These are phyloP conservation scores for Rhizopogon salebrosus DNA, from an alignment of 768 basidiomycete species.

Conservation along the genomic window DNA sequence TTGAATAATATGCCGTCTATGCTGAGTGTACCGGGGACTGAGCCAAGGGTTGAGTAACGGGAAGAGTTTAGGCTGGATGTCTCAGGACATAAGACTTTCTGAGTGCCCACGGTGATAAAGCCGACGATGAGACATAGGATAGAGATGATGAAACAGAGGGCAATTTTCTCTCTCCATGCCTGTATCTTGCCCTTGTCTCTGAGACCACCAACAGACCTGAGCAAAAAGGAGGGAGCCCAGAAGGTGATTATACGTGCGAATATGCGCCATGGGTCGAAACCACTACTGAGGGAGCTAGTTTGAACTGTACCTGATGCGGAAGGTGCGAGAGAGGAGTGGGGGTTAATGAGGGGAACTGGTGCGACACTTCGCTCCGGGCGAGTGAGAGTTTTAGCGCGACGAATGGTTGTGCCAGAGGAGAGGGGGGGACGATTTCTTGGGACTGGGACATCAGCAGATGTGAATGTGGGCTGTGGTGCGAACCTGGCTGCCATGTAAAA, in stretches of 20 bases:
- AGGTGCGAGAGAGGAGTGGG: slow-evolving; percentile 44
- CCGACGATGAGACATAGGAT: slow-evolving; percentile 76
- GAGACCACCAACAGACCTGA: slow-evolving; percentile 72
- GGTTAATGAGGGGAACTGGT: slow-evolving; percentile 90
- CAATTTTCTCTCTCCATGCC: slow-evolving; percentile 97
- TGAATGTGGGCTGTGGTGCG: slow-evolving; percentile 9
- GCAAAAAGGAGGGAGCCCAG: slow-evolving; percentile 82
- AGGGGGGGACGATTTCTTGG: slow-evolving; percentile 53
- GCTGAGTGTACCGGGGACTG: slow-evolving; percentile 59
- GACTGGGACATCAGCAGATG: slow-evolving; percentile 57
- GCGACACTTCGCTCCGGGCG: slow-evolving; percentile 93
- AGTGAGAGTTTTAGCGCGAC: slow-evolving; percentile 92
- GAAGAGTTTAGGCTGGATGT: slow-evolving; percentile 36
- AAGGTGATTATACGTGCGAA: slow-evolving; percentile 79
- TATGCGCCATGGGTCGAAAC: slow-evolving; percentile 69
- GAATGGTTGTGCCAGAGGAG: slow-evolving; percentile 55
- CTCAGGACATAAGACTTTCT: slow-evolving; percentile 85
- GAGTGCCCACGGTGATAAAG: slow-evolving; percentile 92
- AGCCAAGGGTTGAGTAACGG: slow-evolving; percentile 51
- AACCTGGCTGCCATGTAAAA: slow-evolving; percentile 20
- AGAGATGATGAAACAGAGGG: slow-evolving; percentile 82
- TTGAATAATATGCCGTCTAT: slow-evolving; percentile 78
- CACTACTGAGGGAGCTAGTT: slow-evolving; percentile 21
- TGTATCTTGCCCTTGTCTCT: slow-evolving; percentile 73
- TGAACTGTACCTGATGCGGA: slow-evolving; percentile 33